Evolutionary conservation across 2,329 filamentous ascomycete genomes (phyloP), one percentile per base, ranked within the genome.

Genomic region (Venturia pyrina): DNA sequence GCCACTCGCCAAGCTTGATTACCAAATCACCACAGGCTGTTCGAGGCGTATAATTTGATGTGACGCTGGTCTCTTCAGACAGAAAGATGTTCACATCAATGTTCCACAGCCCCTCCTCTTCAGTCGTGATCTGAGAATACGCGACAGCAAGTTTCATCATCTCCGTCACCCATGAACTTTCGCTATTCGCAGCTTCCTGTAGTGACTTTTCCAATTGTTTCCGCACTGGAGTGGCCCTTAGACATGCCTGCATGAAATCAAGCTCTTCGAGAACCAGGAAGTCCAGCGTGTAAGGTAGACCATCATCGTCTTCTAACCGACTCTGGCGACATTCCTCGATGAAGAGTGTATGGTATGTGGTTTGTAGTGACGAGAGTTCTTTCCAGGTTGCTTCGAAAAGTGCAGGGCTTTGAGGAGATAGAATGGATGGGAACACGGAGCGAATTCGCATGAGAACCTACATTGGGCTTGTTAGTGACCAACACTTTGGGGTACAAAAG

Each of bases 81-180:
- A 99, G 82, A 77, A 96, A 99, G 1, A 99, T 84, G 67, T 96
- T 98, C 70, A 96, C 89, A 75, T 99, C 95, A 68, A 97, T 91
- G 71, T 97, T 91, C 95, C 95, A 99, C 11, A 99, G 79, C 8
- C 90, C 91, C 77, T 97, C 91, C 73, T 98, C 95, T 75, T 99
- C 95, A 37, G 86, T 87, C 1, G 90, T 93, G 71, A 99, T 96
- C 69, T 93, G 91, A 15, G 92, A 89, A 76, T 96, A 98, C 1
- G 87, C 86, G 24, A 92, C 87, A 11, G 92, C 85, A 69, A 97
- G 83, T 74, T 89, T 90, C 85, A 97, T 89, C 24, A 97, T 87
- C 72, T 96, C 90, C 43, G 89, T 83, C 70, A 97, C 83, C 93
- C 93, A 98, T 1, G 88, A 87, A 11, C 85, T 83, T 66, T 86